phyloP scores from a whole-genome alignment of 2,329 filamentous ascomycete species.

The Trichoderma sp. region DNA sequence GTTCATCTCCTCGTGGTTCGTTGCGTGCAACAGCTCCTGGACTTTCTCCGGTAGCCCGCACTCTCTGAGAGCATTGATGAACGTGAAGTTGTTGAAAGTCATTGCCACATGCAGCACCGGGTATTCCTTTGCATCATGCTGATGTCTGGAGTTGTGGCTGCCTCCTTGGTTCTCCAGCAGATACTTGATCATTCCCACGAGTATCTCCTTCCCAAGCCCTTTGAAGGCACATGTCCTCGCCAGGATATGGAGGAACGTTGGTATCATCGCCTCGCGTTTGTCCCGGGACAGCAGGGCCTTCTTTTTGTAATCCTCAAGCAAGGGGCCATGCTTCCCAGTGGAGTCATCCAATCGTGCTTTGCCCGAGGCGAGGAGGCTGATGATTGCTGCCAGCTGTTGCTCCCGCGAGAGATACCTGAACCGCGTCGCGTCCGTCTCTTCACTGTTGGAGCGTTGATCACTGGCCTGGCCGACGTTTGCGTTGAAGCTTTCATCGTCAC shows the following conservation, averaged over 20 bases:
- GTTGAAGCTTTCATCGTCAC: no score
- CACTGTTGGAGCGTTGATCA: no score
- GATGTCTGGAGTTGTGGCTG: not conserved
- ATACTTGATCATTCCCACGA: not conserved
- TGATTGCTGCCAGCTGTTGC: not conserved
- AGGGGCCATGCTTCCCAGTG: not conserved
- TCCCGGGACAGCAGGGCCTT: not conserved
- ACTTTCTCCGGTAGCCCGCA: not conserved
- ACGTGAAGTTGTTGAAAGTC: not conserved
- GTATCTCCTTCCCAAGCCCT: not conserved
- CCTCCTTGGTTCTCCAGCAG: not conserved
- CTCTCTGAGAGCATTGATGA: not conserved
- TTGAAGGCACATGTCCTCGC: not conserved
- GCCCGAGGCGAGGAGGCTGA: not conserved
- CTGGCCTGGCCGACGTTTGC: no score
- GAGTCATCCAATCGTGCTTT: not conserved
- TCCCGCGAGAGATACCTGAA: not conserved
- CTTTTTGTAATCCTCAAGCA: not conserved
- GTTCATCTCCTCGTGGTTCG: not conserved
- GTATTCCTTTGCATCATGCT: not conserved
- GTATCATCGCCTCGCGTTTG: not conserved
- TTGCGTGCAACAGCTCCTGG: not conserved
- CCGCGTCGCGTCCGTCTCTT: not conserved
- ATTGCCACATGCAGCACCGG: not conserved
- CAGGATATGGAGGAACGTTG: not conserved